A percentile compares a stretch with the other conserved stretches of the same genome.
These are phyloP conservation scores for Trichoderma gracile DNA, from an alignment of 2,329 filamentous ascomycete species.

Conservation along the genomic window DNA sequence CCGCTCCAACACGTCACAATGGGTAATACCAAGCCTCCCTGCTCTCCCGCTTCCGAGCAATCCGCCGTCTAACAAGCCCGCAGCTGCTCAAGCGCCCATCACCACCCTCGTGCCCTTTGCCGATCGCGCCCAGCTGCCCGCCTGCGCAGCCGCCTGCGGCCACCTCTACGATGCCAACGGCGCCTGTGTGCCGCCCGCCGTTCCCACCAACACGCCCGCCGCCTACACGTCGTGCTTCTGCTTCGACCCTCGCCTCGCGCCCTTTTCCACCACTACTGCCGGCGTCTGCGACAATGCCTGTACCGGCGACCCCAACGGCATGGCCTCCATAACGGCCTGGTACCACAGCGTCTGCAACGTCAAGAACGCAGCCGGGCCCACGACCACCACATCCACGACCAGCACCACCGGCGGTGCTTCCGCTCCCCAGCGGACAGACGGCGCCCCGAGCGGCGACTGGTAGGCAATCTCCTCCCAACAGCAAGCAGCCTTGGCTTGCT, in stretches of 20 bases:
- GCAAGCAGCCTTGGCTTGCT: background rate
- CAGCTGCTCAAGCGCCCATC: conserved; percentile 27
- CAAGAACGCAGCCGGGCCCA: conserved; percentile 31
- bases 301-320: conserved; percentile 46
- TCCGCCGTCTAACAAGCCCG: conserved; percentile 3
- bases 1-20: conserved; percentile 33
- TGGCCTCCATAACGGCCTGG: conserved; percentile 66
- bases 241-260: conserved; percentile 57
- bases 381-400: conserved; percentile 27
- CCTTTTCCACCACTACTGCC: conserved; percentile 56
- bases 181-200: conserved; percentile 64
- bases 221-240: conserved; percentile 75
- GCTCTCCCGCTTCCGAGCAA: background rate
- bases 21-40: conserved; percentile 36
- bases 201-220: conserved; percentile 47
- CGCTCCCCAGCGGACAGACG: conserved; percentile 23
- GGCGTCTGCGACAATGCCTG: conserved; percentile 66
- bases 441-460: conserved; percentile 47
- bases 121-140: conserved; percentile 51
- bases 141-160: conserved; percentile 61
- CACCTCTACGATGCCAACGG: conserved; percentile 69
- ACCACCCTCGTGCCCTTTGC: conserved; percentile 60
- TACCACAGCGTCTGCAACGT: conserved; percentile 66
- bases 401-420: conserved; percentile 24
- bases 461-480: conserved; percentile 37